phyloP scores from a whole-genome alignment of 768 basidiomycete genomes.

The Tephrocybe rancida region DNA sequence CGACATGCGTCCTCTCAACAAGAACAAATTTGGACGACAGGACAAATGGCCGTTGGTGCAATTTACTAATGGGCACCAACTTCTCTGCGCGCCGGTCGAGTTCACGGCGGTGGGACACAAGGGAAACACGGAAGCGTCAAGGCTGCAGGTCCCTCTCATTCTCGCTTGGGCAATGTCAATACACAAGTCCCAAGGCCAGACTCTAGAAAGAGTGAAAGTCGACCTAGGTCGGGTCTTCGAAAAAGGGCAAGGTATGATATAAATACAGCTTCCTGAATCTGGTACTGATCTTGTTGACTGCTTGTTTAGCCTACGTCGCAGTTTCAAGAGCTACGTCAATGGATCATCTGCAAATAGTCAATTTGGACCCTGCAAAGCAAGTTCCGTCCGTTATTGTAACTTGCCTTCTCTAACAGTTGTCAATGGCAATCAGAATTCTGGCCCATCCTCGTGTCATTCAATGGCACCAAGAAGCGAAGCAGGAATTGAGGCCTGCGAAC shows the following conservation, averaged over 20 bases:
- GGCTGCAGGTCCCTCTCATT: conserved; percentile 57
- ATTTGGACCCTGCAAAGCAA: conserved; percentile 62
- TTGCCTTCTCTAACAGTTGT: not conserved
- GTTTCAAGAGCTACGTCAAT: conserved; percentile 70
- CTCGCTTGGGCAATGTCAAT: conserved; percentile 85
- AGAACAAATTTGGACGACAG: conserved; percentile 24
- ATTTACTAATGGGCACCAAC: conserved; percentile 49
- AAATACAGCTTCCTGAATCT: not conserved
- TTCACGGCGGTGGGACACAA: conserved; percentile 60
- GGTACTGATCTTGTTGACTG: not conserved
- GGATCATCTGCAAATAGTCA: conserved; percentile 60
- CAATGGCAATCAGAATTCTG: conserved; percentile 41
- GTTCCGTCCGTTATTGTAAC: conserved; percentile 18
- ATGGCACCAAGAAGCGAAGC: conserved; percentile 39
- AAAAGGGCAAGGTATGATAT: conserved; percentile 64
- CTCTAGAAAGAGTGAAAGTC: conserved; percentile 76
- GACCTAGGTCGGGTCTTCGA: conserved; percentile 76
- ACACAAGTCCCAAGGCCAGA: conserved; percentile 91
- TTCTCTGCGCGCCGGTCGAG: conserved; percentile 54
- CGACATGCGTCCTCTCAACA: conserved; percentile 19
- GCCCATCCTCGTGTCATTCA: conserved; percentile 59
- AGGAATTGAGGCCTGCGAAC: too few relatives aligned
- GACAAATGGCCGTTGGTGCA: conserved; percentile 61
- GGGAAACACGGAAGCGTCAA: conserved; percentile 58
- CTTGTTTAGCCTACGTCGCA: conserved; percentile 59